Base-by-base conservation (phyloP, 371 early-diverging fungal species). In the Syncephalastrum monosporum region DNA sequence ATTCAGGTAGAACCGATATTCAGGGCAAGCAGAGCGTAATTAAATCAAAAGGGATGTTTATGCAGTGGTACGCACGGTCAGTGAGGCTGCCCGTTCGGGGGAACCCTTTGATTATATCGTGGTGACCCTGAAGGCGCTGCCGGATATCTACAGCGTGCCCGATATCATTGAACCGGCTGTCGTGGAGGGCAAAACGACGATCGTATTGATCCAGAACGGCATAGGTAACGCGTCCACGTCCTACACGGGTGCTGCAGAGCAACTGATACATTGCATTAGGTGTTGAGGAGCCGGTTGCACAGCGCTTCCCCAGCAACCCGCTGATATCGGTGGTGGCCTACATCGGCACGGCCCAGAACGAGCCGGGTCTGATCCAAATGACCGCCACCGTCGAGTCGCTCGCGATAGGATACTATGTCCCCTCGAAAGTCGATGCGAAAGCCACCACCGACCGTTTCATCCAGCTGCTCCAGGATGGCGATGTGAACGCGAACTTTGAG, bases 121-220 rank as follows among this genome's bases (percentile, higher is more conserved):
- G 21, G 79, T 93, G 3, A 86, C 88, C 48, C 76, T 90, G 50
- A 95, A 95, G 65, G 87, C 86, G 3, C 60, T 90, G 54, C 88
- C 90, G 10, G 83, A 87, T 27, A 60, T 85, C 1, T 78, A 77
- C 53, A 78, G 82, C 56, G 78, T 85, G 24, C 78, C 86, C 13
- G 81, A 82, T 3, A 75, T 87, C 19, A 83, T 90, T 63, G 78
- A 74, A 2, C 84, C 89, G 24, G 85, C 84, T 0, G 83, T 89
- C 3, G 66, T 76, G 5, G 62, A 66, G 23, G 69, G 76, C 0
- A 68, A 82, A 13, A 88, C 90, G 14, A 58, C 82, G 2, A 84
- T 95, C 38, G 82, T 92, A 3, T 65, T 93, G 60, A 87, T 94
- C 42, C 95, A 95, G 67, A 95, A 95, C 68, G 94, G 95, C 3